Base-by-base conservation (phyloP, 1,284 basidiomycete species). In the Melanopsichium pennsylvanicum region DNA sequence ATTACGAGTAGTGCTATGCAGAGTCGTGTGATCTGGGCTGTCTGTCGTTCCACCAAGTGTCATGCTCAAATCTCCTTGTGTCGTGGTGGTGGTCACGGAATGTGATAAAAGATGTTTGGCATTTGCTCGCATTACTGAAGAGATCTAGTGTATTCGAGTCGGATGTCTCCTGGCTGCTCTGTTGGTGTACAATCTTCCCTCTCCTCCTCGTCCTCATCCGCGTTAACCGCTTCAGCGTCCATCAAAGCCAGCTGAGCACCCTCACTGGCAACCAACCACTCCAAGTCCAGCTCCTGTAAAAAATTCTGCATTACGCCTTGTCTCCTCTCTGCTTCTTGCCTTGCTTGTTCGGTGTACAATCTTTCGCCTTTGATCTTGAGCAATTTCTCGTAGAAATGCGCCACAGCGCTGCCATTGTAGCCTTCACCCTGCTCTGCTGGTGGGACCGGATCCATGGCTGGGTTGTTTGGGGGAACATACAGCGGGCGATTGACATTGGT, bases 341-440 rank as follows among this genome's bases (percentile, higher is more conserved):
- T 88, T 2, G 90, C 92, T 3, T 84, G 84, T 4, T 83, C 85
- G 0, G 92, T 93, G 83, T 81, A 62, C 16, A 74, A 47, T 18
- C 61, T 39, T 4, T 69, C 55, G 9, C 52, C 70, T 11, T 35
- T 37, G 27, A 70, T 70, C 43, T 57, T 66, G 8, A 52, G 43
- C 38, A 64, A 37, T 38, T 96, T 96, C 71, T 93, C 91, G 69
- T 92, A 83, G 75, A 96, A 96, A 75, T 96, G 93, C 26, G 87
- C 86, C 22, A 95, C 87, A 1, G 91, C 88, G 0, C 87, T 88
- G 11, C 82, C 79, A 22, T 82, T 81, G n/a, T 83, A 80, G 6
- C 83, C 83, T 29, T 70, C 49, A 0, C 26, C 64, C 39, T 76
- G 71, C n/a, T 74, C 72, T 0, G 72, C 67, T 0, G 72, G 72